phyloP scores from a whole-genome alignment of 208 protist genomes.

The Trypanosoma avium region DNA sequence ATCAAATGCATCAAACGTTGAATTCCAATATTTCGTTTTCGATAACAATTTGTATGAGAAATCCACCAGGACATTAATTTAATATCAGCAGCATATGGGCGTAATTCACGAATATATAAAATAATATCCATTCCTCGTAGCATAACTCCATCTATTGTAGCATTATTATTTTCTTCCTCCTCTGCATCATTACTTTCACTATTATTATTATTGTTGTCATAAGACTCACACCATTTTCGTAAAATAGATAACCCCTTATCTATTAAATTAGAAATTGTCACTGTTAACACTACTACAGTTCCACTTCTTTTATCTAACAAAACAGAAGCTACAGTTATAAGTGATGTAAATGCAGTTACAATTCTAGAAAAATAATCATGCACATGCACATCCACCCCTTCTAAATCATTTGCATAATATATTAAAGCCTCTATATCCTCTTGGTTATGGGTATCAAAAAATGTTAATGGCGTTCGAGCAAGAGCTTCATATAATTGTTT shows the following conservation, averaged over 20 bases:
- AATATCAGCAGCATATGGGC: slow-evolving; percentile 67
- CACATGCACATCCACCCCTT: slow-evolving; percentile 80
- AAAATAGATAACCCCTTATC: neutral
- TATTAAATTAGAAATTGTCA: slow-evolving; percentile 1
- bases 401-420: slow-evolving; percentile 81
- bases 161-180: slow-evolving; percentile 59
- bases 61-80: slow-evolving; percentile 70
- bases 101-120: slow-evolving; percentile 56
- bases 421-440: slow-evolving; percentile 73
- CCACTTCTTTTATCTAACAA: slow-evolving; percentile 21
- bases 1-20: neutral
- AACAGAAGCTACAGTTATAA: slow-evolving; percentile 30
- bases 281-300: slow-evolving; percentile 26
- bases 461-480: slow-evolving; percentile 55
- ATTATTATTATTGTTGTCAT: slow-evolving; percentile 7
- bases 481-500: slow-evolving; percentile 63
- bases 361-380: slow-evolving; percentile 46
- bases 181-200: slow-evolving; percentile 42
- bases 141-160: slow-evolving; percentile 51
- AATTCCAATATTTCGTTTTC: neutral
- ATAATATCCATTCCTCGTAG: slow-evolving; percentile 76
- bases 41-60: slow-evolving; percentile 14
- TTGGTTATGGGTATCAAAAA: slow-evolving; percentile 54
- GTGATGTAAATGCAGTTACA: slow-evolving; percentile 24
- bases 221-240: neutral